Base-by-base conservation (phyloP, 257 asterid species). In the Gentiana macrophylla region DNA sequence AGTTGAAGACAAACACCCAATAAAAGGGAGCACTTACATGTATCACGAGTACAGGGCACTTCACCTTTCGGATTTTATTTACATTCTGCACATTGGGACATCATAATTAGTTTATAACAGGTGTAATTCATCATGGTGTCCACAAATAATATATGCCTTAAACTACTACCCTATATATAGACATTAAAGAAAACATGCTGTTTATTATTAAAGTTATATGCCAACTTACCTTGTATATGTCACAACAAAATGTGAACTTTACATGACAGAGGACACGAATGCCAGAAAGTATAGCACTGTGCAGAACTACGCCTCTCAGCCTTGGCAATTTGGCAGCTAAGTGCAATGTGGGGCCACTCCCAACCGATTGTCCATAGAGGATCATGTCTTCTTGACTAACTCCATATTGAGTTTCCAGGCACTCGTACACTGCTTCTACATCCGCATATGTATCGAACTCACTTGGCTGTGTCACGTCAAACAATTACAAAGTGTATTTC, bases 231-330 rank as follows among this genome's bases (percentile, higher is more conserved):
- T 82, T 92, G 70, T 88, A 92, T 65, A 92, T 92, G 72, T 92
- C 99, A 50, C 89, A 88, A 67, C 99, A 92, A 52, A 83, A 70
- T 3, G 91, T 78, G 82, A 79, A 92, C 60, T 92, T 85, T 60
- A 81, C 93, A 62, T 88, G 97, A 52, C 99, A 92, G 44, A 92
- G 94, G 67, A 92, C 99, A 34, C 99, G 99, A 70, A 92, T 90
- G 60, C 99, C 99, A 32, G 99, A 92, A 46, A 92, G 97, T 60
- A 92, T 92, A 60, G 97, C 99, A 67, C 99, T 92, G 73, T 92
- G 99, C 56, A 92, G 80, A 64, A 92, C 95, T 8, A 92, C 97
- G 41, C 97, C 99, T 73, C 99, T 85, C 77, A 92, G 62, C 60
- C 99, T 75, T 3, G 99, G 99, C 60, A 92, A 74, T 57, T 78